A percentile compares a stretch with the other conserved stretches of the same genome.
phyloP scores from a whole-genome alignment of 306 rosid genomes.

The Cucumis cinereus region DNA sequence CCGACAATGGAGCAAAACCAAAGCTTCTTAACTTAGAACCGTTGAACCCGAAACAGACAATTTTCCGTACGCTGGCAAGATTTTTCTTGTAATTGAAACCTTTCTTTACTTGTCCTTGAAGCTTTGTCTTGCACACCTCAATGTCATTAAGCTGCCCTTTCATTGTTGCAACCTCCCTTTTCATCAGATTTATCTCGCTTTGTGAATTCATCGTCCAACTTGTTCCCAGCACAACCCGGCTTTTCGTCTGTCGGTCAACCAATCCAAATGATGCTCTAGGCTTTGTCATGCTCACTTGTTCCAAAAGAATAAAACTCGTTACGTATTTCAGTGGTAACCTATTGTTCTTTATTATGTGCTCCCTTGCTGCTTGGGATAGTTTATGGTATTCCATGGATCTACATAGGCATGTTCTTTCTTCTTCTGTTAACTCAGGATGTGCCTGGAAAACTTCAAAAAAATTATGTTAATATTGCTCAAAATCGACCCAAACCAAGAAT shows the following conservation, averaged over 20 bases:
- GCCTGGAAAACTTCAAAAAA: constrained; percentile 36
- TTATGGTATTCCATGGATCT: constrained; percentile 46
- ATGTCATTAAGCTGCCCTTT: constrained; percentile 51
- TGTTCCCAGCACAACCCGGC: constrained; percentile 23
- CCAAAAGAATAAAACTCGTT: constrained; percentile 31
- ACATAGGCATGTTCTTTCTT: constrained; percentile 40
- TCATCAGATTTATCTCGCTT: constrained; percentile 40
- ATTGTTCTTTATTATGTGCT: constrained; percentile 57
- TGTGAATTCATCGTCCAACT: constrained; percentile 18
- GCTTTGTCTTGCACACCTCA: constrained; percentile 42
- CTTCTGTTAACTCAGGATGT: constrained; percentile 44
- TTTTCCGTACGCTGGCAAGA: not conserved
- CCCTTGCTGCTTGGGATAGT: constrained; percentile 51
- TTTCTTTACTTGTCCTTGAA: constrained; percentile 37
- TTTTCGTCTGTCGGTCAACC: constrained; percentile 20
- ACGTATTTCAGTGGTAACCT: constrained; percentile 41
- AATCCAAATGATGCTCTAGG: constrained; percentile 22
- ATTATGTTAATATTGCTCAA: not conserved
- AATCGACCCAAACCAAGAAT: not conserved
- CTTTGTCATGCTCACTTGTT: constrained; percentile 43
- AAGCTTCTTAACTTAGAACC: not conserved
- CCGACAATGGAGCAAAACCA: not conserved
- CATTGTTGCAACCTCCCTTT: constrained; percentile 50
- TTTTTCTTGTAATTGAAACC: constrained; percentile 20
- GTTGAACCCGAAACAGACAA: not conserved